phyloP scores from a whole-genome alignment of 2,329 filamentous ascomycete species.

The Aspergillus neoniger region DNA sequence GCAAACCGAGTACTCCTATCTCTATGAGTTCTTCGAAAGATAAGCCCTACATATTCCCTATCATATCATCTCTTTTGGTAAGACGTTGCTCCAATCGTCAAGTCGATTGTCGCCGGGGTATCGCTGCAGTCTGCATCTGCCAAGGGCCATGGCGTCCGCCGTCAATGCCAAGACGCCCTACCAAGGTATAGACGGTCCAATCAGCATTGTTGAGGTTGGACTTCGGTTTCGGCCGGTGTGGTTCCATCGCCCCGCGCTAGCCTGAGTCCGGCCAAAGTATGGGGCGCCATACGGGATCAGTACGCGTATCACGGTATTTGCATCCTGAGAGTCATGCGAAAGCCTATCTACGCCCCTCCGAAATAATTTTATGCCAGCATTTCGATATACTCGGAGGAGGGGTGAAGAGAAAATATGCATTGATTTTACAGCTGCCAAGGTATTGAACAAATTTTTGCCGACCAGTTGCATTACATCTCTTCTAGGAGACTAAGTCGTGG shows the following conservation, averaged over 20 bases:
- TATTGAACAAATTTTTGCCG: no score
- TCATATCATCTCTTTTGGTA: background rate
- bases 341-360: background rate
- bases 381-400: no score
- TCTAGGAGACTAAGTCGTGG: background rate
- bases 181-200: background rate
- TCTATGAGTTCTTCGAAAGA: background rate
- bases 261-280: background rate
- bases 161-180: background rate
- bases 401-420: no score
- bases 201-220: background rate
- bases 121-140: background rate
- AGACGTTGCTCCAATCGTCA: background rate
- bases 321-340: background rate
- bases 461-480: no score
- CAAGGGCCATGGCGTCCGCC: background rate
- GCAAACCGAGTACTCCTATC: background rate
- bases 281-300: background rate
- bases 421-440: no score
- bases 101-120: background rate
- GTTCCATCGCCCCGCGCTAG: background rate
- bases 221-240: background rate
- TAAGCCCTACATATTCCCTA: background rate
- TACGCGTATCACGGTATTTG: background rate
- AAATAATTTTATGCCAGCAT: no score